Conservation (phyloP, 768 basidiomycete genomes). For the Royoungia palumana region DNA sequence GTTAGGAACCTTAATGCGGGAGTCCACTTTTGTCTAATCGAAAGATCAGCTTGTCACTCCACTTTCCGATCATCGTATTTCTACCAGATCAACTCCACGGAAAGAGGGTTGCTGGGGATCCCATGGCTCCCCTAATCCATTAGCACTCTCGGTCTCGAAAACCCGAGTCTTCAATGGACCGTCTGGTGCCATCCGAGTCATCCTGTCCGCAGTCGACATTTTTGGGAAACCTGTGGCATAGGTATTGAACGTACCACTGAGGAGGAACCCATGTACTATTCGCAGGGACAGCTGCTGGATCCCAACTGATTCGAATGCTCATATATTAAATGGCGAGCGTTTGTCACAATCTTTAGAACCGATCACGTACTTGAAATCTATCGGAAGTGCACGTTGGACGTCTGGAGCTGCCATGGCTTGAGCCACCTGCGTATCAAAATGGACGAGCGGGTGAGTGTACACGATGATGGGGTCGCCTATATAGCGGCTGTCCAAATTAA, state of each 20-base stretch:
- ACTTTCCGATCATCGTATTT: neutral
- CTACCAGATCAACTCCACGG: constrained; percentile 24
- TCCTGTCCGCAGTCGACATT: constrained; percentile 10
- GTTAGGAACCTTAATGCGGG: constrained; percentile 20
- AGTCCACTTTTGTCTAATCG: constrained; percentile 19
- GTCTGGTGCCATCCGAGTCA: constrained; percentile 16
- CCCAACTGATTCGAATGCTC: constrained; percentile 15
- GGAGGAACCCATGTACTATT: constrained; percentile 27
- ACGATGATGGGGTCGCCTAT: neutral
- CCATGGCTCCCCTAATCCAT: constrained; percentile 27
- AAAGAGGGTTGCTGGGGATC: constrained; percentile 18
- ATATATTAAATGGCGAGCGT: constrained; percentile 2
- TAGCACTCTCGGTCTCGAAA: constrained; percentile 1
- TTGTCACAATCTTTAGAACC: neutral
- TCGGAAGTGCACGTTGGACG: constrained; percentile 13
- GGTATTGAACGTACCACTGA: constrained; percentile 13
- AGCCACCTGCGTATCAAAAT: neutral
- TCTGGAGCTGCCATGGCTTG: constrained; percentile 21
- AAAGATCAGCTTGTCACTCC: neutral
- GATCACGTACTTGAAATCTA: constrained; percentile 16
- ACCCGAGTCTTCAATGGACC: neutral
- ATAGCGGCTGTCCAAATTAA: too few relatives aligned
- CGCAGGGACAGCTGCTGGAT: constrained; percentile 21
- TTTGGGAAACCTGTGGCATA: rapidly evolving
- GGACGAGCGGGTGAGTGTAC: neutral